phyloP scores from a whole-genome alignment of 225 moss, liverwort and hornwort genomes.

The Polytrichum formosum region DNA sequence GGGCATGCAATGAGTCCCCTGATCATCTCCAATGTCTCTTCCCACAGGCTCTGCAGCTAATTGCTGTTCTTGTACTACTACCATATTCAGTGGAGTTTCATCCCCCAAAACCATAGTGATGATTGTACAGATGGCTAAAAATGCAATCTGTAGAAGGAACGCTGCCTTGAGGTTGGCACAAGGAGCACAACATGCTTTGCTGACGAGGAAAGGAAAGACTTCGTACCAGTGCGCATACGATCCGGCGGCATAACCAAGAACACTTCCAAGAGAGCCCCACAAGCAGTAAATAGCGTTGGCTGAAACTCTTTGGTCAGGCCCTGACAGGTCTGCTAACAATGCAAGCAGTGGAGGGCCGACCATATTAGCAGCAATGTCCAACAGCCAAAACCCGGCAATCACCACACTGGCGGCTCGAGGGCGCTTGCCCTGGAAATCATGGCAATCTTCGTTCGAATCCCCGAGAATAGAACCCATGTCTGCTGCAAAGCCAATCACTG shows the following conservation, averaged over 20 bases:
- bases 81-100: constrained; percentile 43
- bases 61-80: constrained; percentile 21
- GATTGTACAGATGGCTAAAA: constrained; percentile 61
- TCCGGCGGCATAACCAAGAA: constrained; percentile 81
- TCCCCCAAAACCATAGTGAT: constrained; percentile 61
- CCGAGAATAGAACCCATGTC: constrained; percentile 77
- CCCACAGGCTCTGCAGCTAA: constrained; percentile 9
- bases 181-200: constrained; percentile 74
- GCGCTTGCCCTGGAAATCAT: constrained; percentile 44
- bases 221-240: constrained; percentile 72
- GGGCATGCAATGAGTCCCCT: constrained; percentile 5
- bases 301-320: constrained; percentile 55
- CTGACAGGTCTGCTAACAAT: constrained; percentile 76
- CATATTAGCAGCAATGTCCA: constrained; percentile 89
- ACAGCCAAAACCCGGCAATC: constrained; percentile 86
- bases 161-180: constrained; percentile 94
- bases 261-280: constrained; percentile 92
- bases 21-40: not conserved
- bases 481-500: constrained; percentile 79
- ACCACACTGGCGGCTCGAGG: constrained; percentile 66
- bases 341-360: constrained; percentile 90
- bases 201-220: constrained; percentile 66
- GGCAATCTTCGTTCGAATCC: constrained; percentile 64
- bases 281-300: constrained; percentile 85
- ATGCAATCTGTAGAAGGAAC: constrained; percentile 71